Evolutionary conservation across 192 early-diverging fungal genomes (phyloP).

Genomic region (Entomortierella parvispora): DNA sequence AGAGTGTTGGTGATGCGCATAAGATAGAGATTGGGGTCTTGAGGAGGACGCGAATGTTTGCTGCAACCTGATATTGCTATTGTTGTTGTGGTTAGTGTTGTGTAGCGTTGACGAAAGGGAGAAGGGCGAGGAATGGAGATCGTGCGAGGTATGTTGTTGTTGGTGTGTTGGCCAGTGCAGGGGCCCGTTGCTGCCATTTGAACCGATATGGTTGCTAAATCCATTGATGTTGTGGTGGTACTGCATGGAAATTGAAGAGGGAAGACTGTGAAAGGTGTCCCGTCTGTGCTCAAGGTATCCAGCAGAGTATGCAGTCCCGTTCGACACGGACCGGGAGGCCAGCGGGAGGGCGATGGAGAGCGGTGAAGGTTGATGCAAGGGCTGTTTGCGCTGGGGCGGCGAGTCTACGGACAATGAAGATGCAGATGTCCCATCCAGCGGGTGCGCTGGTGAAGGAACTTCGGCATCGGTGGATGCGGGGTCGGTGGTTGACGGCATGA

Average conservation of each 20-base stretch:
- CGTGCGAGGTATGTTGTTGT: constrained; percentile 7
- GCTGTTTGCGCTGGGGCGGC: no score
- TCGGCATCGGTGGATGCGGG: no score
- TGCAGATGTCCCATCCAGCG: no score
- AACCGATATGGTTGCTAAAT: neutral
- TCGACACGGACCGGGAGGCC: neutral
- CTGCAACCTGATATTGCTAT: no score
- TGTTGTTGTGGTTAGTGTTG: no score
- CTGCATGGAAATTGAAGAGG: constrained; percentile 3
- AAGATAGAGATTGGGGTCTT: constrained; percentile 3
- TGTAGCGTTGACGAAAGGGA: no score
- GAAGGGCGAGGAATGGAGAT: neutral
- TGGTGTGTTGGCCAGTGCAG: neutral
- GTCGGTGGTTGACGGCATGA: no score
- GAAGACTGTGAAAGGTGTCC: constrained; percentile 15
- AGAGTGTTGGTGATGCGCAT: constrained; percentile 4
- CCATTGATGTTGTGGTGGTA: neutral
- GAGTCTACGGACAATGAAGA: no score
- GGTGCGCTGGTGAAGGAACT: no score
- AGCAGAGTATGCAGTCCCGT: neutral
- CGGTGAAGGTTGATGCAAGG: no score
- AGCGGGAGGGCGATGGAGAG: neutral
- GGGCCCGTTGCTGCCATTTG: neutral
- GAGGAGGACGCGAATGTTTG: constrained; percentile 20
- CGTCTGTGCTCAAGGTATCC: constrained; percentile 23